phyloP scores from a whole-genome alignment of 176 grass and related monocot genomes.

The Juncus inflexus region DNA sequence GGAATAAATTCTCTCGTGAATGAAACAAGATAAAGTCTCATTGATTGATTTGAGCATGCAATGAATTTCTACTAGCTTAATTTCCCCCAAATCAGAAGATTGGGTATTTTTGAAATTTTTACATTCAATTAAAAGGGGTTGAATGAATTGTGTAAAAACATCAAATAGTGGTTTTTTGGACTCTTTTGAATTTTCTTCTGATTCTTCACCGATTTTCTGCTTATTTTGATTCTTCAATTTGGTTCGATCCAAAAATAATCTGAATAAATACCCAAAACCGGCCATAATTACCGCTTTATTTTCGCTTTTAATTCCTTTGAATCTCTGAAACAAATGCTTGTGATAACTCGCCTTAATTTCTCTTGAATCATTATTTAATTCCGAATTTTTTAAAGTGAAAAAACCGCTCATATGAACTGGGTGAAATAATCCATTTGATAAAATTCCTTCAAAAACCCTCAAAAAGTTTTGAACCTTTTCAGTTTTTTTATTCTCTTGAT shows the following conservation, averaged over 20 bases:
- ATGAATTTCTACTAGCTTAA: slow-evolving; percentile 64
- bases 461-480: slow-evolving; percentile 33
- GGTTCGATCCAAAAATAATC: slow-evolving; percentile 54
- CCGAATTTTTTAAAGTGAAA: slow-evolving; percentile 68
- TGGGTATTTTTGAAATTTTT: slow-evolving; percentile 43
- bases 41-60: slow-evolving; percentile 96
- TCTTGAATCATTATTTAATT: slow-evolving; percentile 24
- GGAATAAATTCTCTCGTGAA: slow-evolving; percentile 80
- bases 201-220: slow-evolving; percentile 38
- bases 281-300: slow-evolving; percentile 79
- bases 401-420: slow-evolving; percentile 76
- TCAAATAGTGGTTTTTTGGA: slow-evolving; percentile 65
- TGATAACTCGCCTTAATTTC: slow-evolving; percentile 90
- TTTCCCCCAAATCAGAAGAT: slow-evolving; percentile 49
- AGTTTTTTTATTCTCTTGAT: slow-evolving; percentile 27
- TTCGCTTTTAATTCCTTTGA: slow-evolving; percentile 68
- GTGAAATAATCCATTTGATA: slow-evolving; percentile 83
- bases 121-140: slow-evolving; percentile 74
- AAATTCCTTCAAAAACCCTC: slow-evolving; percentile 69
- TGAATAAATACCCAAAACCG: slow-evolving; percentile 80
- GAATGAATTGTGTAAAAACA: slow-evolving; percentile 77
- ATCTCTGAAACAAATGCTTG: slow-evolving; percentile 73
- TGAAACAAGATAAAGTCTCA: slow-evolving; percentile 48
- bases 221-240: slow-evolving; percentile 39
- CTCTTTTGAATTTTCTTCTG: slow-evolving; percentile 64